phyloP scores from a whole-genome alignment of 768 basidiomycete species.

The Leccinum barrowsii region DNA sequence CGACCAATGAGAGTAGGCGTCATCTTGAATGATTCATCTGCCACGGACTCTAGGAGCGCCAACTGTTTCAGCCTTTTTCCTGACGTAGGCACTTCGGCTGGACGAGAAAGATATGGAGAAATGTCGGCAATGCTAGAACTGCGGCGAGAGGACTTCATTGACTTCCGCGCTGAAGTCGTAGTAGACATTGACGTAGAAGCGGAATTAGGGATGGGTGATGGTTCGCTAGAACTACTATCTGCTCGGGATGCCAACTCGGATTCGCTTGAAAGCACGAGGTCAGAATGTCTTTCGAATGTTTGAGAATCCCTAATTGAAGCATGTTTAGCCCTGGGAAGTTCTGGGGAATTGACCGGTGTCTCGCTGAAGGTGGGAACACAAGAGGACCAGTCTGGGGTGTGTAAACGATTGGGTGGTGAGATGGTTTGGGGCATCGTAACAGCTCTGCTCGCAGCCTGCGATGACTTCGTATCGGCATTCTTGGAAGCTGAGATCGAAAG shows the following conservation, averaged over 20 bases:
- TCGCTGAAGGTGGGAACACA: slow-evolving; percentile 26
- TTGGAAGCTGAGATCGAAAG: slow-evolving; percentile 55
- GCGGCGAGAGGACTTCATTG: slow-evolving; percentile 27
- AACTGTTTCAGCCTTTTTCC: slow-evolving; percentile 66
- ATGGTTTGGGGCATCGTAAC: slow-evolving; percentile 10
- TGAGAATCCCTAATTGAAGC: slow-evolving; percentile 2
- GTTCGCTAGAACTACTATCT: slow-evolving; percentile 2
- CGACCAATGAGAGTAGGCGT: slow-evolving; percentile 37
- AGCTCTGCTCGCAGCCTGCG: slow-evolving; percentile 1
- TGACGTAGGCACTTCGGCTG: slow-evolving; percentile 51
- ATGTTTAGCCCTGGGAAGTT: slow-evolving; percentile 4
- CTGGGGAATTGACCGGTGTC: slow-evolving; percentile 4
- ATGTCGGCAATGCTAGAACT: slow-evolving; percentile 58
- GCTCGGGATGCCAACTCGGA: slow-evolving; percentile 1
- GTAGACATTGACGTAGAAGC: slow-evolving; percentile 11
- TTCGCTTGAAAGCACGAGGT: neutral
- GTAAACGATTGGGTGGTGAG: slow-evolving; percentile 13
- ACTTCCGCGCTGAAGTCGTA: slow-evolving; percentile 19
- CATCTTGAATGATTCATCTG: slow-evolving; percentile 68
- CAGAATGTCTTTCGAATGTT: slow-evolving; percentile 4
- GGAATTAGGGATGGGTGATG: slow-evolving; percentile 8
- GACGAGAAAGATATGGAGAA: slow-evolving; percentile 62
- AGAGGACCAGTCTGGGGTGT: slow-evolving; percentile 32
- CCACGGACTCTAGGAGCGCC: slow-evolving; percentile 68
- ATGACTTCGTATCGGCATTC: slow-evolving; percentile 11